These are phyloP conservation scores for Fonsecaea pugnacius DNA, from an alignment of 2,329 filamentous ascomycete genomes.

Conservation along the genomic window DNA sequence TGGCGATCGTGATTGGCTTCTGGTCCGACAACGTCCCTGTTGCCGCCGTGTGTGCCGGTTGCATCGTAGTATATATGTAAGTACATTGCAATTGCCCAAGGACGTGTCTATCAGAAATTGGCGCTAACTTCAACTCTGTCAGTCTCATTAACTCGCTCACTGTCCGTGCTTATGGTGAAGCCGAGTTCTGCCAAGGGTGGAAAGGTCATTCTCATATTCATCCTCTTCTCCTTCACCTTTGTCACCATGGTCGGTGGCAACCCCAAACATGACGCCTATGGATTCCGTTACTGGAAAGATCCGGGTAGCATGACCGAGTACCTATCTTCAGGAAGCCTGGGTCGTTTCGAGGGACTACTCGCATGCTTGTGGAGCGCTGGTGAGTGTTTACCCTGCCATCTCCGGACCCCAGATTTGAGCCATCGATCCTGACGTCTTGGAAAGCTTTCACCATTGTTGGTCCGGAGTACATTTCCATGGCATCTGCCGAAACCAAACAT, in stretches of 20 bases:
- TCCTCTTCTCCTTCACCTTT: slow-evolving; percentile 73
- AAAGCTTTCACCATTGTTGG: slow-evolving; percentile 65
- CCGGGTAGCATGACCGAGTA: slow-evolving; percentile 54
- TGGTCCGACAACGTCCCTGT: slow-evolving; percentile 46
- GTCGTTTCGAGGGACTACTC: slow-evolving; percentile 55
- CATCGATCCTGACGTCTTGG: no score
- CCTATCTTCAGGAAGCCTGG: not conserved
- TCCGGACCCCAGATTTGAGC: no score
- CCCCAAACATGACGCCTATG: slow-evolving; percentile 68
- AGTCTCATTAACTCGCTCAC: slow-evolving; percentile 67
- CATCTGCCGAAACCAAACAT: slow-evolving; percentile 58
- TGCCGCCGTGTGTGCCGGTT: slow-evolving; percentile 40
- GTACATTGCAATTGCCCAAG: no score
- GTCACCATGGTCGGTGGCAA: slow-evolving; percentile 80
- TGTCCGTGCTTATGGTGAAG: slow-evolving; percentile 71
- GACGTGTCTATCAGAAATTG: no score
- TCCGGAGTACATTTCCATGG: slow-evolving; percentile 42
- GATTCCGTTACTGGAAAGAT: slow-evolving; percentile 66
- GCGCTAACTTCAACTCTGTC: not conserved
- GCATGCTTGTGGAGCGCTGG: slow-evolving; percentile 58
- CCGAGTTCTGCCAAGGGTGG: slow-evolving; percentile 71
- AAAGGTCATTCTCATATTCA: slow-evolving; percentile 70
- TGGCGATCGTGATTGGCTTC: slow-evolving; percentile 46
- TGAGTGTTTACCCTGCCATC: no score
- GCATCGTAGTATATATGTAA: slow-evolving; percentile 38